phyloP scores from a whole-genome alignment of 305 asterid genomes.

The Rubia occidens region DNA sequence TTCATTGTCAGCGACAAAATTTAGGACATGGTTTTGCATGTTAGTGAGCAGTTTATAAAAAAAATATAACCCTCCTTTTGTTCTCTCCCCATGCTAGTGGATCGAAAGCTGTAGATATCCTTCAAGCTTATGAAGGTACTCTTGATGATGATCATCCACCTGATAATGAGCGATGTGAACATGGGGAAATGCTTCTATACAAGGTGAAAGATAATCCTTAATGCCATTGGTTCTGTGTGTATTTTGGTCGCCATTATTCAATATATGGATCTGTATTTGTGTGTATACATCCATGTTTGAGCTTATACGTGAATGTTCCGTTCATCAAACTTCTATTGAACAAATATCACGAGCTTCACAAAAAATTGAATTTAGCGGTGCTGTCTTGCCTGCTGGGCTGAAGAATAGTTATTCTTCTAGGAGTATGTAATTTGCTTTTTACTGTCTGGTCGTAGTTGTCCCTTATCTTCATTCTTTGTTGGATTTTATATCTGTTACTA shows the following conservation, averaged over 20 bases:
- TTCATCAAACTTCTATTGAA: not conserved
- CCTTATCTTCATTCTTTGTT: not conserved
- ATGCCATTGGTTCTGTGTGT: not conserved
- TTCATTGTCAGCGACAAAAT: not conserved
- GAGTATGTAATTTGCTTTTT: too few species aligned
- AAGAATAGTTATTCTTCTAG: too few species aligned
- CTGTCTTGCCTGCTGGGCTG: not conserved
- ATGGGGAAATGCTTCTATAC: constrained; percentile 95
- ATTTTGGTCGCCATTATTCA: not conserved
- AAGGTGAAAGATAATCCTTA: constrained; percentile 43
- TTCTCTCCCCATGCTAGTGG: constrained; percentile 36
- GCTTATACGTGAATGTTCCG: not conserved
- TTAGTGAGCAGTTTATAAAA: not conserved
- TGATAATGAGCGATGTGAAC: constrained; percentile 88
- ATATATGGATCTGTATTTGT: not conserved
- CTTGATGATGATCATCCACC: constrained; percentile 97
- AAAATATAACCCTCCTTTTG: constrained; percentile 9
- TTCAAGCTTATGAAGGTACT: constrained; percentile 99
- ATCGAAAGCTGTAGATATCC: constrained; percentile 87
- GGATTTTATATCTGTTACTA: not conserved
- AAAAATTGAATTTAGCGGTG: not conserved
- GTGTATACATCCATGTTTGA: not conserved
- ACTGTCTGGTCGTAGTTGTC: not conserved
- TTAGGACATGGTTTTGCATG: not conserved
- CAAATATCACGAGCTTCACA: not conserved